phyloP scores from a whole-genome alignment of 495 filamentous ascomycete genomes.

The Talaromyces thailandensis region DNA sequence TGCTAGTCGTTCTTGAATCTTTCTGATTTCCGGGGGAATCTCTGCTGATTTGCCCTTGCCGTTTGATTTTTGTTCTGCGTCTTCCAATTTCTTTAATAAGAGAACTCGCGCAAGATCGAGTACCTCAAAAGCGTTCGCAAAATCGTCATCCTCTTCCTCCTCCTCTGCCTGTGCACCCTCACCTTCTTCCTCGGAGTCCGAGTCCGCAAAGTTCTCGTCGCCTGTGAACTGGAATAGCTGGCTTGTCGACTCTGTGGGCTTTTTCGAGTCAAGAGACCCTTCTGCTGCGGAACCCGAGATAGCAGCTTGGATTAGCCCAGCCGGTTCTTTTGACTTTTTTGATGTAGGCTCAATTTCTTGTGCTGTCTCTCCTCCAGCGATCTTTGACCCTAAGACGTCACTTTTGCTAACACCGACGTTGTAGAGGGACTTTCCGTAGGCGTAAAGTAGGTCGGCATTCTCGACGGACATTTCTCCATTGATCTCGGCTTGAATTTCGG shows the following conservation, averaged over 20 bases:
- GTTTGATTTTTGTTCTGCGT: slow-evolving; percentile 36
- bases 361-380: slow-evolving; percentile 49
- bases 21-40: slow-evolving; percentile 41
- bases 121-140: slow-evolving; percentile 81
- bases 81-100: slow-evolving; percentile 49
- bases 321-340: slow-evolving; percentile 8
- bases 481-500: slow-evolving; percentile 80
- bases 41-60: slow-evolving; percentile 43
- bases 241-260: slow-evolving; percentile 14
- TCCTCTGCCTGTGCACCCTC: slow-evolving; percentile 35
- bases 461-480: slow-evolving; percentile 84
- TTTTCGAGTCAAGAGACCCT: slow-evolving; percentile 21
- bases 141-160: slow-evolving; percentile 82
- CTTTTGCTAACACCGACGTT: slow-evolving; percentile 89
- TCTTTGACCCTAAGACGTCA: slow-evolving; percentile 82
- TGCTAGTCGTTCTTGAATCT: slow-evolving; percentile 72
- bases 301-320: slow-evolving; percentile 7
- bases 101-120: slow-evolving; percentile 85
- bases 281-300: slow-evolving; percentile 11
- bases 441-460: slow-evolving; percentile 87
- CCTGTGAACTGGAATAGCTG: slow-evolving; percentile 86
- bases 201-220: slow-evolving; percentile 82
- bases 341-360: slow-evolving; percentile 16
- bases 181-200: slow-evolving; percentile 60
- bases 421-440: slow-evolving; percentile 87